Percentiles rank a stretch among this genome's conserved stretches.
Conservation (phyloP, 306 rosid genomes). For the Quillaja saponaria region DNA sequence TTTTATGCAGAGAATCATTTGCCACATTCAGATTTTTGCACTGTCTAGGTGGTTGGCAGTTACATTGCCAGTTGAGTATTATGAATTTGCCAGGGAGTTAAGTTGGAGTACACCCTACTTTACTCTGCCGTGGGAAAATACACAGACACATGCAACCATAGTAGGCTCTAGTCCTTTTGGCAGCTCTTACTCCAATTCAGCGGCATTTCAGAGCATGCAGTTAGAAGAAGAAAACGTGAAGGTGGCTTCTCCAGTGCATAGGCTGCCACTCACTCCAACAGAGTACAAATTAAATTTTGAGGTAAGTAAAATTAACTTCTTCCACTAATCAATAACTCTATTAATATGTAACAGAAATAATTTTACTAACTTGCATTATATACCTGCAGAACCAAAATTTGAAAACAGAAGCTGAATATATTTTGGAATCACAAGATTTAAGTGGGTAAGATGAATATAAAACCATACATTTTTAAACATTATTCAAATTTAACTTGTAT, state of each 20-base stretch:
- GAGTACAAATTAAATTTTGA: constrained; percentile 75
- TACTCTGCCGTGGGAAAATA: constrained; percentile 74
- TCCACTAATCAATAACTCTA: constrained; percentile 4
- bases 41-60: constrained; percentile 77
- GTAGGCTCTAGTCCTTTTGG: constrained; percentile 49
- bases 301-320: constrained; percentile 47
- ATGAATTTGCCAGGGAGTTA: constrained; percentile 67
- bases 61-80: constrained; percentile 70
- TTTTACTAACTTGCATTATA: no score
- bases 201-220: constrained; percentile 34
- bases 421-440: constrained; percentile 47
- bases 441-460: constrained; percentile 50
- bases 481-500: constrained; percentile 15
- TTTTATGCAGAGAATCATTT: constrained; percentile 77
- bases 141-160: constrained; percentile 35
- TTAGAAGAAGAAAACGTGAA: constrained; percentile 37
- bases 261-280: constrained; percentile 73
- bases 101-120: constrained; percentile 82
- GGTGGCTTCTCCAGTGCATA: constrained; percentile 49
- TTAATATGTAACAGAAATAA: no score
- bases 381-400: constrained; percentile 55
- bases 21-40: constrained; percentile 86
- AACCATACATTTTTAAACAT: not conserved
- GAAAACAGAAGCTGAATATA: constrained; percentile 72
- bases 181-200: constrained; percentile 39